Percentiles rank a stretch among this genome's conserved stretches.
These are phyloP conservation scores for Trichoderma koningiopsis DNA, from an alignment of 2,329 filamentous ascomycete species.

Conservation along the genomic window DNA sequence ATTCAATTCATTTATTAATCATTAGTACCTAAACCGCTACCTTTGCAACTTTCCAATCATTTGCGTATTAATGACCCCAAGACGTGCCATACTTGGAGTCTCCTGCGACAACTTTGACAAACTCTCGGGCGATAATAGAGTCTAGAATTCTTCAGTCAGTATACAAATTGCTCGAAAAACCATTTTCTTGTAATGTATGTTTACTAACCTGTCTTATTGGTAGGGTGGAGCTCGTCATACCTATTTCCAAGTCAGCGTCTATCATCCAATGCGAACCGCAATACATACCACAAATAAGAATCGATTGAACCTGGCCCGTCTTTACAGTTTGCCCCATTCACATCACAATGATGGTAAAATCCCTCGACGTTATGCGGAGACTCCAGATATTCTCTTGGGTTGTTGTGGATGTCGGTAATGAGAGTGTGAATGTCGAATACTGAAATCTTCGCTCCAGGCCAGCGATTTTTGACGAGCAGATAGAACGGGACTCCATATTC, in stretches of 20 bases:
- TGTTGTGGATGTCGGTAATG: conserved; percentile 64
- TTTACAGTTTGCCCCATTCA: background rate
- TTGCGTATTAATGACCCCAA: background rate
- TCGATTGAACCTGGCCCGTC: background rate
- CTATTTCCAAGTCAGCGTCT: conserved; percentile 44
- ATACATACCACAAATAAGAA: conserved; percentile 14
- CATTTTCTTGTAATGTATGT: background rate
- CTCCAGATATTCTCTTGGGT: conserved; percentile 64
- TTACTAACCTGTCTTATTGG: conserved; percentile 10
- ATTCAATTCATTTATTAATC: background rate
- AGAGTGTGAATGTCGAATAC: conserved; percentile 68
- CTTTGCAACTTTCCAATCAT: background rate
- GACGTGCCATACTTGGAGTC: background rate
- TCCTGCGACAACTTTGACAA: conserved; percentile 5
- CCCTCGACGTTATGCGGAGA: conserved; percentile 64
- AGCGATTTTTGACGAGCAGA: conserved; percentile 47
- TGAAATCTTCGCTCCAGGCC: conserved; percentile 62
- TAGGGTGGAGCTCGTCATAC: conserved; percentile 58
- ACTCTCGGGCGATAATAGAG: background rate
- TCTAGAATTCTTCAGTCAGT: background rate
- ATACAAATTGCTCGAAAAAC: background rate
- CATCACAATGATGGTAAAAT: conserved; percentile 57
- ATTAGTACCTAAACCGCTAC: background rate
- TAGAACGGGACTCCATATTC: conserved; percentile 53
- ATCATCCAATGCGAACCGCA: background rate